phyloP scores from a whole-genome alignment of 2,329 filamentous ascomycete species.

The Hirsutella thompsonii region DNA sequence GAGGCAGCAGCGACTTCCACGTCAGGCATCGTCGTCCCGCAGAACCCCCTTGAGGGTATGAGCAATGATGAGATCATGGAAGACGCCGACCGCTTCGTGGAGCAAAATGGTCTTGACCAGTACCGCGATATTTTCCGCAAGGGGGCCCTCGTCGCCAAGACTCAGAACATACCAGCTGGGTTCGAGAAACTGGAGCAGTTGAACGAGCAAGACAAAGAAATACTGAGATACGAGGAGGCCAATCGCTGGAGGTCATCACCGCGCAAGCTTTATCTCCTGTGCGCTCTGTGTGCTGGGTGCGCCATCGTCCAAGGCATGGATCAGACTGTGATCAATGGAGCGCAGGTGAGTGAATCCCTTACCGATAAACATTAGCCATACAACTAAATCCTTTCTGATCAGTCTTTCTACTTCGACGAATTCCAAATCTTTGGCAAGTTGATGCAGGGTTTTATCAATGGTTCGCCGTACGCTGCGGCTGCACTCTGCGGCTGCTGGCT shows the following conservation, averaged over 20 bases:
- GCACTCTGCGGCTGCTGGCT: conserved; percentile 20
- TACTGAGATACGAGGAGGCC: conserved; percentile 14
- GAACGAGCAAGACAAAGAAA: conserved; percentile 14
- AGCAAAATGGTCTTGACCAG: conserved; percentile 18
- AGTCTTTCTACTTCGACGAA: conserved; percentile 22
- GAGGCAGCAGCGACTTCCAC: neutral
- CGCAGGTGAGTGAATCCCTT: conserved; percentile 24
- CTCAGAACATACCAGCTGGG: conserved; percentile 19
- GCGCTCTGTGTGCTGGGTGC: conserved; percentile 19
- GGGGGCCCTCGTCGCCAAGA: conserved; percentile 37
- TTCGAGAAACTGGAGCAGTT: conserved; percentile 16
- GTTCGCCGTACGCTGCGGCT: conserved; percentile 7
- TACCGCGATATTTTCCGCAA: conserved; percentile 32
- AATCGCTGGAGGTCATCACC: conserved; percentile 18
- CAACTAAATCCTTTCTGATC: conserved; percentile 8
- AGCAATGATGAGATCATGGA: conserved; percentile 15
- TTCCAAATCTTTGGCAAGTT: conserved; percentile 21
- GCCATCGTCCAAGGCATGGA: conserved; percentile 57
- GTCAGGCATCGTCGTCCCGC: neutral
- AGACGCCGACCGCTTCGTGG: conserved; percentile 24
- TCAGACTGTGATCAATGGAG: conserved; percentile 52
- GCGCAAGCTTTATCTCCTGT: conserved; percentile 21
- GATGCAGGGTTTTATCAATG: conserved; percentile 29
- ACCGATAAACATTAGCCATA: neutral
- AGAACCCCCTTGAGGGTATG: conserved; percentile 17